Base-by-base conservation (phyloP, 306 rosid genomes). In the Acacia acuminata region DNA sequence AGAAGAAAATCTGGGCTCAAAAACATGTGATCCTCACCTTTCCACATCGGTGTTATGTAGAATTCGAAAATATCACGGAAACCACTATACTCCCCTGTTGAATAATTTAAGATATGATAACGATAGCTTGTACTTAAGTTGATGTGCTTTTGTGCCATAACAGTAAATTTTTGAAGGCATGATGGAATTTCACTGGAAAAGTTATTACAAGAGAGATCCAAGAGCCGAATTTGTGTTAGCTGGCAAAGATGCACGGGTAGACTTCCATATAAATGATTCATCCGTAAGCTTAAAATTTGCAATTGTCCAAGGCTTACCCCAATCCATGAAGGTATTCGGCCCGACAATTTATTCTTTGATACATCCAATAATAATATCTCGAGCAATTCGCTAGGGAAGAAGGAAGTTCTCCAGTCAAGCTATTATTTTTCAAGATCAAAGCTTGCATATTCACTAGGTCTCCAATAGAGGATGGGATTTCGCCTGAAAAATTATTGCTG, bases 281-380 rank as follows among this genome's bases (percentile, higher is more conserved):
- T 8, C 17, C 27, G 32, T 61, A 77, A 15, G 50, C 68, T 83
- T 53, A 77, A 9, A 25, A 73, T 7, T 42, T 1, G n/a, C 16
- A 83, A 10, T 30, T 43, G 17, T 0, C 30, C 17, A 0, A 83
- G 2, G 47, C 22, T 61, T 50, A 50, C 80, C 4, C 83, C 86
- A 0, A 83, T 66, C 80, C 86, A 83, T n/a, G 55, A 42, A 0
- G 83, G 83, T 20, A 83, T 65, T 20, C 55, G 17, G 0, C 80
- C 80, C 0, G 36, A 64, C 14, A 78, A 19, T 2, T 61, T 2
- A 50, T 77, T 83, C 22, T 77, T 60, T 36, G 42, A 5, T 3
- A 40, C 48, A 61, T 83, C 86, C 19, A 83, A 34, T 9, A 71
- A 5, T 7, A 6, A 0, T 50, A 63, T 77, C 0, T 8, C 0